These are phyloP conservation scores for Leccinum variicolor DNA, from an alignment of 768 basidiomycete species.

Conservation along the genomic window DNA sequence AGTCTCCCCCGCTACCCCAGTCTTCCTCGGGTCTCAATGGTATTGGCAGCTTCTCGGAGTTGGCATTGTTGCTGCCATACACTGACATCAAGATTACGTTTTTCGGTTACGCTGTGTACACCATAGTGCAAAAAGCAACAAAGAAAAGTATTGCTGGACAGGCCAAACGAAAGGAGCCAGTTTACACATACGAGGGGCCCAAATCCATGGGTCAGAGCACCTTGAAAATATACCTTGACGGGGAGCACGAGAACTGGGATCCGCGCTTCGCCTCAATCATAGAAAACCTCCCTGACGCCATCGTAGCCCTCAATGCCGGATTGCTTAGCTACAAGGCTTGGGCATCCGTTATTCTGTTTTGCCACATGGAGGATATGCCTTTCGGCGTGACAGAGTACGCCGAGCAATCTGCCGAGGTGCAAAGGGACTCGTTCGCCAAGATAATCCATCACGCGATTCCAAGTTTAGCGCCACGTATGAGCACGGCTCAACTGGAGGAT, in stretches of 20 bases:
- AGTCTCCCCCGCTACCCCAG: conserved; percentile 10
- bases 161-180: conserved; percentile 25
- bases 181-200: conserved; percentile 37
- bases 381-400: conserved; percentile 37
- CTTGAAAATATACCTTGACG: conserved; percentile 35
- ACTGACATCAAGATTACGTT: conserved; percentile 43
- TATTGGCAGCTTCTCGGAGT: conserved; percentile 39
- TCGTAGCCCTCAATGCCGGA: conserved; percentile 42
- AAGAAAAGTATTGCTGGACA: conserved; percentile 32
- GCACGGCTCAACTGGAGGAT: conserved; percentile 18
- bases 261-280: conserved; percentile 19
- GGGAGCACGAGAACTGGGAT: conserved; percentile 25
- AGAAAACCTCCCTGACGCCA: conserved; percentile 35
- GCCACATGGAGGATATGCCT: conserved; percentile 24
- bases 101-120: conserved; percentile 35
- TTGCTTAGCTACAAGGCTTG: conserved; percentile 36
- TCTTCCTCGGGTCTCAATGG: not conserved
- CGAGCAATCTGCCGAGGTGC: conserved; percentile 34
- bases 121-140: conserved; percentile 30
- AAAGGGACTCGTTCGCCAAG: conserved; percentile 28
- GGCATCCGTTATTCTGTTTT: conserved; percentile 34
- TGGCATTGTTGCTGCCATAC: conserved; percentile 43
- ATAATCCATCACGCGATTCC: conserved; percentile 27
- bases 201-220: conserved; percentile 36
- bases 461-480: conserved; percentile 22